Percentiles rank a stretch among this genome's conserved stretches.
These are phyloP conservation scores for Neopestalotiopsis clavispora DNA, from an alignment of 2,329 filamentous ascomycete genomes.

Conservation along the genomic window DNA sequence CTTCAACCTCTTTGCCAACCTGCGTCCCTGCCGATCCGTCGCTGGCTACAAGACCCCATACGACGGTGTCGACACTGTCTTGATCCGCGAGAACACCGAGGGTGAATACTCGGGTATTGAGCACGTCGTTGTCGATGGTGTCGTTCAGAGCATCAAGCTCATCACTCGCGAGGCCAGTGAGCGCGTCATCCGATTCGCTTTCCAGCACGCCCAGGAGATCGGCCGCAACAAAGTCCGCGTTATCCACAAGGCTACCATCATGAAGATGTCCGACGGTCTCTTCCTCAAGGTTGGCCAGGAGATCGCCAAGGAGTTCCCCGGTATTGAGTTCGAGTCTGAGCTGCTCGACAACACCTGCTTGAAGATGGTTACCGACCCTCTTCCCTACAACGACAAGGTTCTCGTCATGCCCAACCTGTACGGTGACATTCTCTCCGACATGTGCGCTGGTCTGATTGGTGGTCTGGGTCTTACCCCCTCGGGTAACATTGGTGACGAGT, in stretches of 20 bases:
- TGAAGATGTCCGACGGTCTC: conserved; percentile 99
- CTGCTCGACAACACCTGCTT: conserved; percentile 99
- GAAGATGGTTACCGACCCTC: conserved; percentile 96
- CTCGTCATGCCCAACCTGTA: conserved; percentile 98
- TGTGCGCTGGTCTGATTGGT: conserved; percentile 98
- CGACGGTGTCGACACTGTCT: conserved; percentile 93
- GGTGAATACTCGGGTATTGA: conserved; percentile 99
- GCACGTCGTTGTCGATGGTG: conserved; percentile 96
- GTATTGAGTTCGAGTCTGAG: conserved; percentile 96
- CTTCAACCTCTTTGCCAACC: conserved; percentile 99
- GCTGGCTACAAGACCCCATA: conserved; percentile 98
- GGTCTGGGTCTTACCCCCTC: conserved; percentile 96
- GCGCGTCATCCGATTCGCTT: conserved; percentile 94
- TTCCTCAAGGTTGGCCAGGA: conserved; percentile 88
- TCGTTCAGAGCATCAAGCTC: conserved; percentile 99
- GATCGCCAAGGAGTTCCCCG: conserved; percentile 92
- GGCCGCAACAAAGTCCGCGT: conserved; percentile 96
- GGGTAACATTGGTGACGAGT: conserved; percentile 98
- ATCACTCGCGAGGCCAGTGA: conserved; percentile 95
- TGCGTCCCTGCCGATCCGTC: conserved; percentile 96
- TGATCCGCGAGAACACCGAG: conserved; percentile 99
- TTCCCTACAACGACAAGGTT: conserved; percentile 98
- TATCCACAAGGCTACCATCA: conserved; percentile 99
- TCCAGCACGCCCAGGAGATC: conserved; percentile 94
- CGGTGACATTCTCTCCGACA: conserved; percentile 98